Conservation (phyloP, 1,139 yeast genomes). For the Sugiyamaella novakii region DNA sequence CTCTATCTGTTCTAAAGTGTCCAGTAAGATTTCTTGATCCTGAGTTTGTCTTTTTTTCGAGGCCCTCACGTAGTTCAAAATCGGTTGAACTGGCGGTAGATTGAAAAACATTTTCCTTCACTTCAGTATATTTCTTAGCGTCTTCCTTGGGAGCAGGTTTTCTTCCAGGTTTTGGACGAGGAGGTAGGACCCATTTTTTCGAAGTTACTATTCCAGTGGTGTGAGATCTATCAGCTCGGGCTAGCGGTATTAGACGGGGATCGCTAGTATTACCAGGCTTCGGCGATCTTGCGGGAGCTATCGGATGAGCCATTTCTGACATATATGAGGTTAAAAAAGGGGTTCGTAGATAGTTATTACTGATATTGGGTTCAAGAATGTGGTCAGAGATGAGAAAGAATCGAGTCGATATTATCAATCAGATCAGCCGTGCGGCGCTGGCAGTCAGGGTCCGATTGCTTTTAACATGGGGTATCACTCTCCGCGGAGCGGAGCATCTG, state of each 20-base stretch:
- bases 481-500: too few relatives aligned
- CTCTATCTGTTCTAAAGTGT: slow-evolving; percentile 5
- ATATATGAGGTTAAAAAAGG: too few relatives aligned
- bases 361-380: too few relatives aligned
- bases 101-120: neutral
- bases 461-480: too few relatives aligned
- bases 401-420: too few relatives aligned
- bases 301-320: slow-evolving; percentile 25
- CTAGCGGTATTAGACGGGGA: slow-evolving; percentile 6
- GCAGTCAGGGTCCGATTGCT: too few relatives aligned
- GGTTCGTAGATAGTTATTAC: too few relatives aligned
- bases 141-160: slow-evolving; percentile 58
- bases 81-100: neutral
- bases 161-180: slow-evolving; percentile 86
- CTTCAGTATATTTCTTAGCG: neutral
- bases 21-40: slow-evolving; percentile 14
- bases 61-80: slow-evolving; percentile 4
- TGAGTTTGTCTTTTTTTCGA: slow-evolving; percentile 20
- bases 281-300: slow-evolving; percentile 20
- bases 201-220: slow-evolving; percentile 49
- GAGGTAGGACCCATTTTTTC: slow-evolving; percentile 86
- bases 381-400: too few relatives aligned
- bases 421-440: too few relatives aligned
- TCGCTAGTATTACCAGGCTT: slow-evolving; percentile 5
- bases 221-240: neutral